Percentiles rank a stretch among this genome's conserved stretches.
Evolutionary conservation across 345 rosid genomes (phyloP).

Genomic region (Arabidopsis suecica): DNA sequence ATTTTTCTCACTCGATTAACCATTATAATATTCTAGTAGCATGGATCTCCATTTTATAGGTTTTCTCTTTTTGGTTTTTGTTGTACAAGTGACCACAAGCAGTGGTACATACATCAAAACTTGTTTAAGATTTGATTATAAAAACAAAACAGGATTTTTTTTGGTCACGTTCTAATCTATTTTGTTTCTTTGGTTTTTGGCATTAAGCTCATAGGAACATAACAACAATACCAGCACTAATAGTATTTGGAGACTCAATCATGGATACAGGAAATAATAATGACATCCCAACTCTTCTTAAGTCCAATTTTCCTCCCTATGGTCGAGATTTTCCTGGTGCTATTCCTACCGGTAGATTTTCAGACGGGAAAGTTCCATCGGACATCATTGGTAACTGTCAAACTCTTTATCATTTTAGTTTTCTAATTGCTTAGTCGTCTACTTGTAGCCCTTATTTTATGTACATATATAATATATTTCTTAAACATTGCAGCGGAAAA

Average conservation of each 20-base stretch:
- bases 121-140: not conserved
- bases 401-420: not conserved
- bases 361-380: slow-evolving; percentile 41
- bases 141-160: not conserved
- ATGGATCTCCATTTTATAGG: slow-evolving; percentile 24
- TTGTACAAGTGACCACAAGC: slow-evolving; percentile 3
- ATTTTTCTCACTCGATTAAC: not conserved
- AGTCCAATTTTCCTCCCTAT: slow-evolving; percentile 31
- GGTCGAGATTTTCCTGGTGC: slow-evolving; percentile 31
- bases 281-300: slow-evolving; percentile 32
- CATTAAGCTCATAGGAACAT: not conserved
- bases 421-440: not conserved
- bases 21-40: not conserved
- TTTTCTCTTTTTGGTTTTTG: not conserved
- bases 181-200: not conserved
- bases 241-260: slow-evolving; percentile 46
- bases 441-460: not conserved
- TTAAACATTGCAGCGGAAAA: slow-evolving; percentile 22
- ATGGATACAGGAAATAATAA: slow-evolving; percentile 45
- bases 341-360: slow-evolving; percentile 41
- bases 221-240: slow-evolving; percentile 30
- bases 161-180: not conserved
- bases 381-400: slow-evolving; percentile 34
- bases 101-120: slow-evolving; percentile 17
- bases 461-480: not conserved